These are phyloP conservation scores for Cutaneotrichosporon cutaneum DNA, from an alignment of 1,284 basidiomycete genomes.

Conservation along the genomic window DNA sequence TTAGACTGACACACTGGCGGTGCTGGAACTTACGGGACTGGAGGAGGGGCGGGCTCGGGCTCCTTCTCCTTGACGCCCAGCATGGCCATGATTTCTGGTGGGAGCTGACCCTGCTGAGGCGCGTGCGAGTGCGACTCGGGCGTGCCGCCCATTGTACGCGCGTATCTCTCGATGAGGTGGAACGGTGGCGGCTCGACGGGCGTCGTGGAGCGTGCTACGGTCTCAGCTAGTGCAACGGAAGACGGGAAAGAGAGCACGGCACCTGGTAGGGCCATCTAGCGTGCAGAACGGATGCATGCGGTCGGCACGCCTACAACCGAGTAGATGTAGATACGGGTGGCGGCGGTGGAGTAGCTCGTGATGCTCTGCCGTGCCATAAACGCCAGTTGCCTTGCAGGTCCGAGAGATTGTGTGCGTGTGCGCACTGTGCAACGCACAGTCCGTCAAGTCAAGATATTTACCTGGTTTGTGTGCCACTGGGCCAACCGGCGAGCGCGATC, in stretches of 20 bases:
- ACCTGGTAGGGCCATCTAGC: slow-evolving; percentile 9
- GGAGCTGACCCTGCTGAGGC: slow-evolving; percentile 28
- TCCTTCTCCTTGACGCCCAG: slow-evolving; percentile 36
- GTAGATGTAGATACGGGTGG: slow-evolving; percentile 12
- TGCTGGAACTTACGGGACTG: not conserved
- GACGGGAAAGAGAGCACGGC: slow-evolving; percentile 8
- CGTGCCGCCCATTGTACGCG: not conserved
- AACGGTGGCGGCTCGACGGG: slow-evolving; percentile 22
- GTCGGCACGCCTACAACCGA: slow-evolving; percentile 21
- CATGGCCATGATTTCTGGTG: slow-evolving; percentile 46
- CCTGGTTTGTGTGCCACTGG: slow-evolving; percentile 16
- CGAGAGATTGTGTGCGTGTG: not conserved
- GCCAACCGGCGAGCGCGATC: slow-evolving; percentile 1
- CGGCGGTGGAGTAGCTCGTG: slow-evolving; percentile 4
- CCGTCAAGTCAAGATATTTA: slow-evolving; percentile 16
- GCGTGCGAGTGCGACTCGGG: not conserved
- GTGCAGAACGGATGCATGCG: slow-evolving; percentile 23
- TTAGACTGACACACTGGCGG: not conserved
- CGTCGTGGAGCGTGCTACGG: slow-evolving; percentile 25
- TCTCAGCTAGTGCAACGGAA: slow-evolving; percentile 18
- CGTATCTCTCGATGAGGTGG: slow-evolving; percentile 24
- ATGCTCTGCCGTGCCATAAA: slow-evolving; percentile 5
- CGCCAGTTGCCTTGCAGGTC: not conserved
- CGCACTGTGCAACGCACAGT: not conserved
- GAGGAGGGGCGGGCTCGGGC: not conserved